Evolutionary conservation across 352 stramenopile genomes (phyloP).

Genomic region (Stramenopiles sp.): DNA sequence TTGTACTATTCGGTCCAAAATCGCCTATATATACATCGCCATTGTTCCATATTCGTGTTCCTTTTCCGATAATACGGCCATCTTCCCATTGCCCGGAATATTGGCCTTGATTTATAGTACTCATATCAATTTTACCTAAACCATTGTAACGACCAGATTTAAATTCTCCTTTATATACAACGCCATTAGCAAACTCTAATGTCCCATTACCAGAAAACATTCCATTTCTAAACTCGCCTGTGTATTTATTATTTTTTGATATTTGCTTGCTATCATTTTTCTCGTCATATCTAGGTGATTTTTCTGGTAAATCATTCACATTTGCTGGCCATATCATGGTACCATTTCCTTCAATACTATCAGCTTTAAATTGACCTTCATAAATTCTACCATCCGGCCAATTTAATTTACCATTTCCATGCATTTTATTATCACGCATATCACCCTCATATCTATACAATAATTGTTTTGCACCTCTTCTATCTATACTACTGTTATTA

Average conservation of each 20-base stretch:
- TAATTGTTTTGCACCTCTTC: too few relatives aligned
- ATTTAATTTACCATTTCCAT: neutral
- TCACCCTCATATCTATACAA: neutral
- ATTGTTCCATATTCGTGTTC: neutral
- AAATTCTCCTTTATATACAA: neutral
- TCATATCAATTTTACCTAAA: neutral
- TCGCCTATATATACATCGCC: neutral
- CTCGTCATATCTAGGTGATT: neutral
- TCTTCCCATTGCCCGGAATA: neutral
- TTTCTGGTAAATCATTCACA: neutral
- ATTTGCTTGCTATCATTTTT: neutral
- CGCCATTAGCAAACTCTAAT: conserved; percentile 5
- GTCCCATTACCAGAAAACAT: neutral
- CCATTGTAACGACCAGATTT: neutral
- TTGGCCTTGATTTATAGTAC: neutral
- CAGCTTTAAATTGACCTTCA: neutral
- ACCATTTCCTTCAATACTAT: neutral
- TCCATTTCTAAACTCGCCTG: neutral
- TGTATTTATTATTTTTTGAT: neutral
- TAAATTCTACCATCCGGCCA: neutral
- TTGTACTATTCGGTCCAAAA: neutral
- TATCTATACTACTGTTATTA: neutral
- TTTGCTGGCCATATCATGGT: neutral
- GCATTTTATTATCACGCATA: neutral
- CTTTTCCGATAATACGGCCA: neutral